These are phyloP conservation scores for Ophiostoma sp. DNA, from an alignment of 2,329 filamentous ascomycete genomes.

Conservation along the genomic window DNA sequence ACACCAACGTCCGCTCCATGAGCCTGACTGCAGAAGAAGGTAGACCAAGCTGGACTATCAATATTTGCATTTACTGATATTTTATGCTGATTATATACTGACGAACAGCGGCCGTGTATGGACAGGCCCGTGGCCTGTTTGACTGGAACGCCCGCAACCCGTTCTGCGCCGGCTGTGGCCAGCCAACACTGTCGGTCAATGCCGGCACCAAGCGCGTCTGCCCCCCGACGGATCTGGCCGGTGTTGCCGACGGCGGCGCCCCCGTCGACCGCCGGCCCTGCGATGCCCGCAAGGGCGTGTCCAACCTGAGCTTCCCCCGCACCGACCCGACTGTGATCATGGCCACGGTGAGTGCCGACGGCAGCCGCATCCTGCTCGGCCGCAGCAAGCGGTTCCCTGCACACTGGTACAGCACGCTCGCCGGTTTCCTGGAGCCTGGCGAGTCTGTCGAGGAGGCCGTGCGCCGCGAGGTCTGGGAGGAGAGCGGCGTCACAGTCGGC, in stretches of 20 bases:
- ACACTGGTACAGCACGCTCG: constrained; percentile 83
- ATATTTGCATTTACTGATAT: too few relatives aligned
- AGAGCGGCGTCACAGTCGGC: constrained; percentile 70
- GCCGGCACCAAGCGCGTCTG: constrained; percentile 77
- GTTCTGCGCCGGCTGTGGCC: constrained; percentile 86
- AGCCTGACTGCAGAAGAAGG: constrained; percentile 45
- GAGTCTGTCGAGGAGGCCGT: constrained; percentile 83
- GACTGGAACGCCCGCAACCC: constrained; percentile 94
- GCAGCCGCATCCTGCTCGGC: constrained; percentile 73
- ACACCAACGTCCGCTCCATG: constrained; percentile 50
- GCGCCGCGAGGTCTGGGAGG: constrained; percentile 79
- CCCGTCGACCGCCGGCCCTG: constrained; percentile 61
- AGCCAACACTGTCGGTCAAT: constrained; percentile 71
- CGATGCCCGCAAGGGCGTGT: constrained; percentile 75
- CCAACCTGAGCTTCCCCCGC: constrained; percentile 85
- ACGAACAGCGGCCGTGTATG: constrained; percentile 73
- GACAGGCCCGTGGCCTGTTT: constrained; percentile 77
- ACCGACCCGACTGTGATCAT: constrained; percentile 96
- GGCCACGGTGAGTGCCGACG: constrained; percentile 78
- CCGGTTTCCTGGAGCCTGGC: constrained; percentile 78
- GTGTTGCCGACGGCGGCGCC: constrained; percentile 40
- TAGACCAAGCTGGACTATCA: constrained; percentile 29
- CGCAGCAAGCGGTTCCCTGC: constrained; percentile 78
- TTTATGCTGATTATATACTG: background rate
- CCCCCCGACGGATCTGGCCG: constrained; percentile 61